A percentile compares a stretch with the other conserved stretches of the same genome.
phyloP scores from a whole-genome alignment of 139 green algal genomes.

The Chlamydomonas sphaeroides region DNA sequence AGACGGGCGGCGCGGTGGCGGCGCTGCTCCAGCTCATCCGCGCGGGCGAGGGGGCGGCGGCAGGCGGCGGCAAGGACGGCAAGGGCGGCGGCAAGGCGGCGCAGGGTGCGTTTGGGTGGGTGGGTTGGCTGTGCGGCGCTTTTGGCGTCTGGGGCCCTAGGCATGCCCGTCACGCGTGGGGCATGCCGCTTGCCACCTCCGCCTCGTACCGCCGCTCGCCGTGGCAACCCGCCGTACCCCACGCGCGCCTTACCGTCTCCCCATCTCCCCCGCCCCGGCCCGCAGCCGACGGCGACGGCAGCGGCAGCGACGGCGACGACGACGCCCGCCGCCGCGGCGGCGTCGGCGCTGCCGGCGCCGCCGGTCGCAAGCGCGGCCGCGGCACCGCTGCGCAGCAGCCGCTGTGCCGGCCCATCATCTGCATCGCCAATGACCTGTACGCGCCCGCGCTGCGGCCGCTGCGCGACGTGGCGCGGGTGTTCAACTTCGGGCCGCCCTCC shows the following conservation, averaged over 20 bases:
- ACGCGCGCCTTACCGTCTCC: no score
- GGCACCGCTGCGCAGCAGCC: constrained; percentile 1
- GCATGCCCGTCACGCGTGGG: no score
- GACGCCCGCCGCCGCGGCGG: background rate
- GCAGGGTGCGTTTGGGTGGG: background rate
- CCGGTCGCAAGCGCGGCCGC: background rate
- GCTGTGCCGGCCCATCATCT: constrained; percentile 91
- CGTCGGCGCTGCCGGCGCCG: background rate
- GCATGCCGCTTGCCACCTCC: no score
- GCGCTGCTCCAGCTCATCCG: constrained; percentile 86
- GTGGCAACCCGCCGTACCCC: no score
- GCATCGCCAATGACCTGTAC: constrained; percentile 98
- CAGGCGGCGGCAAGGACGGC: background rate
- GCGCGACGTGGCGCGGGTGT: constrained; percentile 78
- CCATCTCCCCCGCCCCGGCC: background rate
- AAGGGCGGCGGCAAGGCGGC: background rate
- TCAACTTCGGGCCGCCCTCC: constrained; percentile 71
- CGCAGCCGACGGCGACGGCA: background rate
- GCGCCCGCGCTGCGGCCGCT: constrained; percentile 88
- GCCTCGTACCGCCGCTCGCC: no score
- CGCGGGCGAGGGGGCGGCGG: constrained; percentile 28
- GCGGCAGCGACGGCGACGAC: background rate
- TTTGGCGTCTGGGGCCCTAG: no score
- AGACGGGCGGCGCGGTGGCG: constrained; percentile 80
- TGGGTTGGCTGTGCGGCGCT: no score